Evolutionary conservation across 345 rosid genomes (phyloP), one percentile per base, ranked within the genome.

Genomic region (Arabidopsis suecica): DNA sequence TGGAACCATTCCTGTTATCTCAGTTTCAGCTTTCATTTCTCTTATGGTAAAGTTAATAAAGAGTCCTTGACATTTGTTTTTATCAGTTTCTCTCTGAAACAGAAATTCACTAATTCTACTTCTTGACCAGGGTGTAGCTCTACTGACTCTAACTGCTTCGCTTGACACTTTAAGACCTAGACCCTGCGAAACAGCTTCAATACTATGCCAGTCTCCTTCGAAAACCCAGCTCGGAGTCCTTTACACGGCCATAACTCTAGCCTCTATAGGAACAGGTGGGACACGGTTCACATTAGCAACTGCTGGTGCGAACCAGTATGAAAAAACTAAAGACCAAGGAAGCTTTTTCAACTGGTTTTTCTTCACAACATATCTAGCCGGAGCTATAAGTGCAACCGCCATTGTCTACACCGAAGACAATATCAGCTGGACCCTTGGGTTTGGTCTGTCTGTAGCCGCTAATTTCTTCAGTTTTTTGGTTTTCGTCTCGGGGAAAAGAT

Each of bases 261-360:
- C 81, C 1, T 40, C 80, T 1, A 60, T 78, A 3, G 89, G 84
- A 4, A 33, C 65, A 32, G 74, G 74, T 57, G 86, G 88, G 23
- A 28, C 83, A 25, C 50, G 86, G 30, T 84, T 79, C 61, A 86
- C 84, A 6, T 10, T 70, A 1, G 78, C 83, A 3, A 78, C 87
- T 1, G 70, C 86, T 68, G 86, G 83, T 9, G 86, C 91, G 1
- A 79, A 81, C 66, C 92, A 84, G 32, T 82, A 78, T 12, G 61
- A 78, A 13, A 63, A 70, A 28, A 56, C 63, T 0, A 65, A 72
- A 33, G 83, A 82, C 55, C 85, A 72, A 75, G 75, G 53, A 9
- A 50, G 48, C 28, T 88, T 80, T 81, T 88, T 88, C 82, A 83
- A 83, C 64, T 88, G 89, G 89, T 86, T 58, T 53, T 79, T 83